A percentile compares a stretch with the other conserved stretches of the same genome.
Conservation (phyloP, 306 rosid genomes). For the Parietaria judaica region DNA sequence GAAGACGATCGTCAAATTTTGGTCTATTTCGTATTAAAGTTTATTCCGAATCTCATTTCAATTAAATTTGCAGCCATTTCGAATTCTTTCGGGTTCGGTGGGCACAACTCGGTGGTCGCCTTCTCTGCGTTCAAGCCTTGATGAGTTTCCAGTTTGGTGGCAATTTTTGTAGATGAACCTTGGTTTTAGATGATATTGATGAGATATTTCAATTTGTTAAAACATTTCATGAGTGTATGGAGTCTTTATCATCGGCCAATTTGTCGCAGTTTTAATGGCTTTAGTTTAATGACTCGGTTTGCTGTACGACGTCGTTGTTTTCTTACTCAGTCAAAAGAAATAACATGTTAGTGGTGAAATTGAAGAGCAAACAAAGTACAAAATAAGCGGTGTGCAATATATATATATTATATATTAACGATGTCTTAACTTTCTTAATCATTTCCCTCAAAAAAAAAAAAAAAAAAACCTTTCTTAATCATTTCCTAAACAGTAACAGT, state of each 20-base stretch:
- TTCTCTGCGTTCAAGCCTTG: constrained; percentile 90
- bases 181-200: constrained; percentile 18
- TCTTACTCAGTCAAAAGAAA: too few relatives aligned
- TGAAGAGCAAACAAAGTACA: too few relatives aligned
- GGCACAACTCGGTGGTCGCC: constrained; percentile 94
- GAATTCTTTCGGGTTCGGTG: constrained; percentile 94
- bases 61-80: constrained; percentile 57
- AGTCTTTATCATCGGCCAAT: not conserved
- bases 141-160: constrained; percentile 23
- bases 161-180: constrained; percentile 29
- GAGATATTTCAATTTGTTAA: constrained; percentile 23
- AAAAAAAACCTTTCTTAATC: too few relatives aligned
- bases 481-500: too few relatives aligned
- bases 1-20: not conserved
- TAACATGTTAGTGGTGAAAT: too few relatives aligned
- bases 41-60: not conserved
- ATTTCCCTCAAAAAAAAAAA: too few relatives aligned
- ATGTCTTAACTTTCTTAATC: too few relatives aligned
- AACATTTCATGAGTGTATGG: constrained; percentile 20
- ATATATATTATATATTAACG: too few relatives aligned
- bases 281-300: too few relatives aligned
- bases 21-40: not conserved
- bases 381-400: too few relatives aligned
- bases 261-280: not conserved
- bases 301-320: too few relatives aligned